phyloP scores from a whole-genome alignment of 306 rosid genomes.

The Hippophae tibetana region DNA sequence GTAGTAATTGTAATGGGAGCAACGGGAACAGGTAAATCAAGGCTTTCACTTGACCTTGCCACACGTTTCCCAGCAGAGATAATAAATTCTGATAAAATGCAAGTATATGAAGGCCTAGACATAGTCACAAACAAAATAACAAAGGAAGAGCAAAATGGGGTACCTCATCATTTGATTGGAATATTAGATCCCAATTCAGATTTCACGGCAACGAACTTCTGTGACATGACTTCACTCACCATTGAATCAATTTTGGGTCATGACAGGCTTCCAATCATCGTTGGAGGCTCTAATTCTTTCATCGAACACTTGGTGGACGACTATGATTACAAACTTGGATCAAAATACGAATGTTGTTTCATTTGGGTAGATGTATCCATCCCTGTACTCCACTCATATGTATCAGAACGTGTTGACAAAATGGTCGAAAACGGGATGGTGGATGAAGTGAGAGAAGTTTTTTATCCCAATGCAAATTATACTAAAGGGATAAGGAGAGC shows the following conservation, averaged over 20 bases:
- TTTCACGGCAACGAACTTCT: slow-evolving; percentile 15
- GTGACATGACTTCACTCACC: not conserved
- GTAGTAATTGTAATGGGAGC: slow-evolving; percentile 15
- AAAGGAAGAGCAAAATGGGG: slow-evolving; percentile 6
- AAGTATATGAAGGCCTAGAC: slow-evolving; percentile 22
- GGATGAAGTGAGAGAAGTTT: slow-evolving; percentile 16
- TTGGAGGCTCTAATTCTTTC: slow-evolving; percentile 29
- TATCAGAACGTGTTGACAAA: slow-evolving; percentile 21
- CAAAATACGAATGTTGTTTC: slow-evolving; percentile 22
- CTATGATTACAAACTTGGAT: not conserved
- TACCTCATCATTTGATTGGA: slow-evolving; percentile 28
- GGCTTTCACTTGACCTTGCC: slow-evolving; percentile 22
- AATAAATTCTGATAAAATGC: slow-evolving; percentile 35
- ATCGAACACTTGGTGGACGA: slow-evolving; percentile 18
- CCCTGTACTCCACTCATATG: not conserved
- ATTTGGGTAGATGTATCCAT: slow-evolving; percentile 20
- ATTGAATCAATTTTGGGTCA: not conserved
- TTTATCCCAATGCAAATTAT: slow-evolving; percentile 11
- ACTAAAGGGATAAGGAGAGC: slow-evolving; percentile 16
- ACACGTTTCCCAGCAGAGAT: slow-evolving; percentile 16
- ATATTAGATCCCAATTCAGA: slow-evolving; percentile 14
- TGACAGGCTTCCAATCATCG: slow-evolving; percentile 9
- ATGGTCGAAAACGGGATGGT: slow-evolving; percentile 27
- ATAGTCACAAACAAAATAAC: slow-evolving; percentile 24
- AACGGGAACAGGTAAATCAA: slow-evolving; percentile 26